phyloP scores from a whole-genome alignment of 2,329 filamentous ascomycete species.

The Penicillium sp. region DNA sequence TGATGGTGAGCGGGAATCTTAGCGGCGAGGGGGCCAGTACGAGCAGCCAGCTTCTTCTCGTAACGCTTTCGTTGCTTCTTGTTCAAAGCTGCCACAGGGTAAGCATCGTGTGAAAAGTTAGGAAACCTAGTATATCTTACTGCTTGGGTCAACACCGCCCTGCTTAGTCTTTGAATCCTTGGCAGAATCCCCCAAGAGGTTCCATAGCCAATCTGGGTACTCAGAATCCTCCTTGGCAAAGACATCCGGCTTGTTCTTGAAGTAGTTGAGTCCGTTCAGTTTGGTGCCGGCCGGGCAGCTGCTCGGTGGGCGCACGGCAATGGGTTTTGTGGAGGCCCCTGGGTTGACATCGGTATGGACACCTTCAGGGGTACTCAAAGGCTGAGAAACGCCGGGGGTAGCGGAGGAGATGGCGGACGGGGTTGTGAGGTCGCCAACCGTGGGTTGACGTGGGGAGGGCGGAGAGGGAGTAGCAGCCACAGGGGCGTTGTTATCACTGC shows the following conservation, averaged over 20 bases:
- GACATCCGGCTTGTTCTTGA: conserved; percentile 47
- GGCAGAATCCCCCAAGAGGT: conserved; percentile 39
- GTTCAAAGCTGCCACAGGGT: conserved; percentile 40
- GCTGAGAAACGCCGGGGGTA: conserved; percentile 42
- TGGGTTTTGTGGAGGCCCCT: conserved; percentile 28
- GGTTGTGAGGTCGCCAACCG: conserved; percentile 31
- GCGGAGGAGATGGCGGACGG: conserved; percentile 41
- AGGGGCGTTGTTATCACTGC: conserved; percentile 28
- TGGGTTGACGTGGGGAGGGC: conserved; percentile 33
- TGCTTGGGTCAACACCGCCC: conserved; percentile 41
- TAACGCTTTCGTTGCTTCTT: conserved; percentile 48
- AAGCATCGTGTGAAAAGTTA: conserved; percentile 13
- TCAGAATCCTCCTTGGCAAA: conserved; percentile 47
- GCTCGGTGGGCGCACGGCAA: conserved; percentile 33
- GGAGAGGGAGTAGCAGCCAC: conserved; percentile 32
- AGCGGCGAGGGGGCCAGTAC: conserved; percentile 38
- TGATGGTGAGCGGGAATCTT: conserved; percentile 48
- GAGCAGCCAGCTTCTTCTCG: conserved; percentile 48
- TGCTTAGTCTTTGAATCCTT: conserved; percentile 31
- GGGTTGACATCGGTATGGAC: conserved; percentile 29
- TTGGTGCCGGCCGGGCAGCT: conserved; percentile 41
- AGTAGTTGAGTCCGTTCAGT: conserved; percentile 46
- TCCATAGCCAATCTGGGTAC: conserved; percentile 51
- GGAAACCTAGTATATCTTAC: conserved; percentile 28
- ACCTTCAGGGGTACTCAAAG: conserved; percentile 39